Base-by-base conservation (phyloP, 1,139 yeast genomes). In the Sporopachydermia cereana region DNA sequence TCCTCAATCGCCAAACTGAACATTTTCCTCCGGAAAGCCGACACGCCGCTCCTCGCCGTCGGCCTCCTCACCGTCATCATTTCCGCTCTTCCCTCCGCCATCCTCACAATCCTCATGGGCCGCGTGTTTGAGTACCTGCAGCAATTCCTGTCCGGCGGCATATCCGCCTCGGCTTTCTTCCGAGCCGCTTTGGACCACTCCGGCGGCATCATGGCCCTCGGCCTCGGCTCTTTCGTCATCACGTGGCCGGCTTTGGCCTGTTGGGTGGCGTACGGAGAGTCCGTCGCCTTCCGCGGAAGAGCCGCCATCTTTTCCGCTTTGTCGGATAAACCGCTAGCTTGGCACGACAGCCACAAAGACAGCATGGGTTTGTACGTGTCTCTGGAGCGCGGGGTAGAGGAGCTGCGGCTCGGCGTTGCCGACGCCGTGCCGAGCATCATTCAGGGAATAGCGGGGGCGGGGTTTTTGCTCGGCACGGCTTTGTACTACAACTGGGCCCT, bases 401-500 rank as follows among this genome's bases (percentile, higher is more conserved):
- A 88, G 53, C 60, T 81, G 25, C 68, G 94, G 54, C 62, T 74
- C 0, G 86, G 93, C 0, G 68, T 76, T 14, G 76, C 94, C 2
- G 86, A 84, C 53, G 74, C 80, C 3, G 56, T 80, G 27, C 91
- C 84, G 0, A 54, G 78, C 21, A 58, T 78, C 2, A 57, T 76
- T 3, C 79, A 77, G 51, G 70, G 77, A 3, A 24, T 69, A 2
- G 69, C 76, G 1, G 69, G 84, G 0, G 64, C 77, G 0, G 46
- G 77, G 3, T 74, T 84, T 0, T 66, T 84, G 3, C 60, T 84
- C 2, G 70, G 74, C 1, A 76, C 85, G 2, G 80, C 96, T 0
- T 72, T 91, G 60, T 71, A 72, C 49, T 80, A 77, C 50, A 83
- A 94, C 0, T 89, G 97, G 96, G 71, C 83, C 2, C 69, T 91